Conservation (phyloP, 345 rosid genomes). For the Eutrema yunnanense region DNA sequence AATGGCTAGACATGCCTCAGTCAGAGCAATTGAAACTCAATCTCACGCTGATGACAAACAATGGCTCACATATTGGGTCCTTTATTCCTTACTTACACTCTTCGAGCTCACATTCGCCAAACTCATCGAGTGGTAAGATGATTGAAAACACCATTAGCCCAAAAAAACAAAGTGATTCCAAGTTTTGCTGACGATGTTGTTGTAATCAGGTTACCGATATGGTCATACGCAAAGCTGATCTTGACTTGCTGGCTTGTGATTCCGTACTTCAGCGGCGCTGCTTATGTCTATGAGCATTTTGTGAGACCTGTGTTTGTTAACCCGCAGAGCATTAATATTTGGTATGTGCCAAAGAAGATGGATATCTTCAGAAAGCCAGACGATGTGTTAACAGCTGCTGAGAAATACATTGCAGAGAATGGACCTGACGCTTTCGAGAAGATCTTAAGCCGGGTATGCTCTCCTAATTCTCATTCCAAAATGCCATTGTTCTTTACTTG, state of each 20-base stretch:
- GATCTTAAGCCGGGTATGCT: conserved; percentile 56
- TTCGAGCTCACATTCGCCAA: conserved; percentile 87
- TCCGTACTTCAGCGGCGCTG: conserved; percentile 94
- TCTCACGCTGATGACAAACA: conserved; percentile 82
- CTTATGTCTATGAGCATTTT: conserved; percentile 82
- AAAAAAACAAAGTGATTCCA: neutral
- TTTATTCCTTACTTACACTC: conserved; percentile 81
- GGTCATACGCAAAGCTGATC: conserved; percentile 77
- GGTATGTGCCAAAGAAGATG: conserved; percentile 90
- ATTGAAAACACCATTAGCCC: neutral
- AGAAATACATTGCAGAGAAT: conserved; percentile 72
- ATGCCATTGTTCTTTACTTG: neutral
- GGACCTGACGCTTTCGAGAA: conserved; percentile 89
- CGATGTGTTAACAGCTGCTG: conserved; percentile 85
- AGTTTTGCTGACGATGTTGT: conserved; percentile 6
- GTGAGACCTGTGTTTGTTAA: conserved; percentile 74
- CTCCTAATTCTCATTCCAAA: neutral
- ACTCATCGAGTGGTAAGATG: conserved; percentile 72
- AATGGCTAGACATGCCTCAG: conserved; percentile 65
- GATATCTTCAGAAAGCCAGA: conserved; percentile 54
- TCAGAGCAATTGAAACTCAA: conserved; percentile 81
- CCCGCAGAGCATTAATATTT: conserved; percentile 71
- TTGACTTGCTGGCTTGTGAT: conserved; percentile 93
- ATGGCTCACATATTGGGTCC: conserved; percentile 96
- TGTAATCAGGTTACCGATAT: conserved; percentile 72